Base-by-base conservation (phyloP, 371 early-diverging fungal species). In the Fennellomyces sp. region DNA sequence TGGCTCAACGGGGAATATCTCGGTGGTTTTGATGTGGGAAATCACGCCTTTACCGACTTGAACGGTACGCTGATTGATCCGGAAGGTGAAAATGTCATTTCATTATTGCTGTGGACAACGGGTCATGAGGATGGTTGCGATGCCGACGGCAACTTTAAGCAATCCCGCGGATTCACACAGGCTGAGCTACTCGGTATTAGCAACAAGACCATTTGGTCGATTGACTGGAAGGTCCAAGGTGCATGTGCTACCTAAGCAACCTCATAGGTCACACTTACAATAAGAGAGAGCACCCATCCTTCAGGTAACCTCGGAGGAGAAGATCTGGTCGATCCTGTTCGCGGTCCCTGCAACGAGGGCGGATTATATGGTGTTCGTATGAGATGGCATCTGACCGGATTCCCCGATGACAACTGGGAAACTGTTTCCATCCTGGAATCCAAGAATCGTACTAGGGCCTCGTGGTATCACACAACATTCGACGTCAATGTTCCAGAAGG, bases 1-100 rank as follows among this genome's bases (percentile, higher is more conserved):
- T 68, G 68, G 68, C 52, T 68, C 36, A 68, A 68, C 36, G 64
- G 63, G 29, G 39, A 68, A 30, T 68, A 59, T 28, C 64, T 68
- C 47, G 68, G 68, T 17, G 60, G 60, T n/a, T 58, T 17, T 23
- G 58, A 58, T 1, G 33, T 59, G 15, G 60, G 60, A 23, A 59
- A 41, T 29, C 60, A 59, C 7, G 60, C 26, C 7, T 51, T 59
- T 27, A 23, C 26, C 12, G 30, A 59, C 26, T 33, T 52, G 13
- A 36, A 49, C 15, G 52, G 52, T 26, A 31, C 52, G 19, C 41
- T 55, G 5, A 33, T 33, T 13, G 36, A 51, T 19, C 31, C 50
- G 15, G 60, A 59, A 15, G 60, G 51, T 31, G 52, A 59, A n/a
- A 65, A 65, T 36, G 57, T 56, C 23, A 13, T 65, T 17, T 60